phyloP scores from a whole-genome alignment of 2,329 filamentous ascomycete genomes.

The Beauveria sp. region DNA sequence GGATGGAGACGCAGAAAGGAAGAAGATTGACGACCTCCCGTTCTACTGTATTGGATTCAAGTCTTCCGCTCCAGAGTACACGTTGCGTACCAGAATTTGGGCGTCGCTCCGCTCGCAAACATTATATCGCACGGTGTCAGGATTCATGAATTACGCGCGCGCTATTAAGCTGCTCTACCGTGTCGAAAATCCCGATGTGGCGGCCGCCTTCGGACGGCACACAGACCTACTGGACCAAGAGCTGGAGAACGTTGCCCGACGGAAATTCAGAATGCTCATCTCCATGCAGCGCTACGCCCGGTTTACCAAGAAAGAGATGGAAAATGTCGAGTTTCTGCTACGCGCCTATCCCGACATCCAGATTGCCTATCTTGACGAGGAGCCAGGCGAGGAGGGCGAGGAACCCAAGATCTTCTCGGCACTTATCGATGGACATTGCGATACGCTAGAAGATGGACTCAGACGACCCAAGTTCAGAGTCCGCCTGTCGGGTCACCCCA shows the following conservation, averaged over 20 bases:
- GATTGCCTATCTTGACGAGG: constrained; percentile 95
- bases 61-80: constrained; percentile 96
- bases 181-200: constrained; percentile 97
- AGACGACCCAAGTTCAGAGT: constrained; percentile 94
- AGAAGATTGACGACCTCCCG: constrained; percentile 97
- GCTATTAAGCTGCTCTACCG: constrained; percentile 98
- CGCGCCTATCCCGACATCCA: constrained; percentile 95
- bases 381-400: constrained; percentile 84
- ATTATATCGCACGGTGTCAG: constrained; percentile 93
- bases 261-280: constrained; percentile 96
- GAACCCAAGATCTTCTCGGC: constrained; percentile 94
- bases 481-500: constrained; percentile 95
- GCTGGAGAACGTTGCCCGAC: constrained; percentile 93
- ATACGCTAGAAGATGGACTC: constrained; percentile 96
- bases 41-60: constrained; percentile 99
- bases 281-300: constrained; percentile 99
- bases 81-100: constrained; percentile 95
- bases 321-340: constrained; percentile 96
- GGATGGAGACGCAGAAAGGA: constrained; percentile 81
- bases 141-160: constrained; percentile 99
- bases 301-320: constrained; percentile 99
- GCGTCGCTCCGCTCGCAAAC: constrained; percentile 95
- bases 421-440: constrained; percentile 92
- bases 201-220: constrained; percentile 94
- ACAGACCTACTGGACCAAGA: constrained; percentile 98